Conservation (phyloP, 1,284 basidiomycete species). For the Rugosomyces carneus region DNA sequence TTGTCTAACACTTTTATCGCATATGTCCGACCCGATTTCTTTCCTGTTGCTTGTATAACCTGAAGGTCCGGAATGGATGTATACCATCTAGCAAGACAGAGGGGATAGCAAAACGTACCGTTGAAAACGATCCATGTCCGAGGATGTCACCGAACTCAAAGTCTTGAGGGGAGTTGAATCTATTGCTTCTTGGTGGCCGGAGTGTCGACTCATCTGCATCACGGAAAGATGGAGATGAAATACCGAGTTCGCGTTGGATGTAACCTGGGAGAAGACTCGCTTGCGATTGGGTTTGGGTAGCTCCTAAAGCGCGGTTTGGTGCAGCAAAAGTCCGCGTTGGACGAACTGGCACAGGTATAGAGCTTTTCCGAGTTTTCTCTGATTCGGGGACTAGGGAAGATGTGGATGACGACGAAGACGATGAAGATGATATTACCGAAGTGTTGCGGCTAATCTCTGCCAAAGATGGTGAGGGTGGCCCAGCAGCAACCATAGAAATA, state of each 20-base stretch:
- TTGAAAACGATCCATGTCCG: conserved; percentile 80
- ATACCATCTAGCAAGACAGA: not conserved
- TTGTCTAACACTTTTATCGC: conserved; percentile 79
- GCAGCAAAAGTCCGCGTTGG: conserved; percentile 63
- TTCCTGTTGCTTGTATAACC: conserved; percentile 57
- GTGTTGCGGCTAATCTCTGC: conserved; percentile 57
- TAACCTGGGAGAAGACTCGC: conserved; percentile 49
- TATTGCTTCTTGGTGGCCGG: conserved; percentile 24
- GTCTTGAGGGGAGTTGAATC: conserved; percentile 47
- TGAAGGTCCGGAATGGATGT: conserved; percentile 20
- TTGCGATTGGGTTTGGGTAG: conserved; percentile 35
- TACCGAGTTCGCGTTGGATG: conserved; percentile 50
- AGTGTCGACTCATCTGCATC: conserved; percentile 10
- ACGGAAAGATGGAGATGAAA: not conserved
- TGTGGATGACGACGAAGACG: conserved; percentile 49
- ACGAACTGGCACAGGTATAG: conserved; percentile 21
- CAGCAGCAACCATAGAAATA: conserved; percentile 8
- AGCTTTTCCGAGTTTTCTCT: not conserved
- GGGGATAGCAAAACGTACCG: conserved; percentile 33
- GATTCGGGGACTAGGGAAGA: conserved; percentile 30
- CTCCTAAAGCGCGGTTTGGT: conserved; percentile 52
- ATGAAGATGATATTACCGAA: conserved; percentile 66
- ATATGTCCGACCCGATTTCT: conserved; percentile 55
- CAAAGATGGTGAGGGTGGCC: conserved; percentile 10
- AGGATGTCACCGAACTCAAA: conserved; percentile 66